phyloP scores from a whole-genome alignment of 2,329 filamentous ascomycete species.

The Aspergillus pseudoviridinutans region DNA sequence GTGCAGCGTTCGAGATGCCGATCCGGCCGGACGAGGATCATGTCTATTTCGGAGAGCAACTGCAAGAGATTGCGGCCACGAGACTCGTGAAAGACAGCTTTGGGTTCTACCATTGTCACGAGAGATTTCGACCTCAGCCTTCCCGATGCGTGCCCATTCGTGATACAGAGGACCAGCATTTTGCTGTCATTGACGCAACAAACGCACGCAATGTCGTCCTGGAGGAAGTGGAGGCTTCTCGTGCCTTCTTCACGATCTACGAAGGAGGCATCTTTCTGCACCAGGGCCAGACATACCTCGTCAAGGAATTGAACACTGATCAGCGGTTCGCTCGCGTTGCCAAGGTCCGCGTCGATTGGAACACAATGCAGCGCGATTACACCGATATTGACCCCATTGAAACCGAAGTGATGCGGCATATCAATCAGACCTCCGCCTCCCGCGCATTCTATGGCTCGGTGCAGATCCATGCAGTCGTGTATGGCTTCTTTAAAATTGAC shows the following conservation, averaged over 20 bases:
- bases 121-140: slow-evolving; percentile 79
- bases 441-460: slow-evolving; percentile 83
- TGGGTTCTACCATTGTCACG: slow-evolving; percentile 87
- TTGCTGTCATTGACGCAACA: slow-evolving; percentile 83
- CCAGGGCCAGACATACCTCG: slow-evolving; percentile 88
- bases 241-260: slow-evolving; percentile 94
- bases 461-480: slow-evolving; percentile 81
- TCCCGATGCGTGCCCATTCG: slow-evolving; percentile 81
- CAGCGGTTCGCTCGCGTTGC: slow-evolving; percentile 81
- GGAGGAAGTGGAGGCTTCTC: slow-evolving; percentile 91
- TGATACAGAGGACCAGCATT: slow-evolving; percentile 86
- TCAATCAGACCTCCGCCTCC: slow-evolving; percentile 54
- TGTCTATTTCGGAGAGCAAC: slow-evolving; percentile 72
- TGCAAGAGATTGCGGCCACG: slow-evolving; percentile 67
- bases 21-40: slow-evolving; percentile 73
- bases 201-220: slow-evolving; percentile 78
- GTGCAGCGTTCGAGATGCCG: slow-evolving; percentile 91
- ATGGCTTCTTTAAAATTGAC: slow-evolving; percentile 97
- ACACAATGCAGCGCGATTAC: slow-evolving; percentile 84
- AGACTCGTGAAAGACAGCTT: slow-evolving; percentile 68
- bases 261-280: slow-evolving; percentile 96
- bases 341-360: slow-evolving; percentile 90
- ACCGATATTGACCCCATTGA: slow-evolving; percentile 93
- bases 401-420: slow-evolving; percentile 77
- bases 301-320: slow-evolving; percentile 82